These are phyloP conservation scores for Brachypodium distachyon DNA, from an alignment of 202 grass and related monocot genomes.

Conservation along the genomic window DNA sequence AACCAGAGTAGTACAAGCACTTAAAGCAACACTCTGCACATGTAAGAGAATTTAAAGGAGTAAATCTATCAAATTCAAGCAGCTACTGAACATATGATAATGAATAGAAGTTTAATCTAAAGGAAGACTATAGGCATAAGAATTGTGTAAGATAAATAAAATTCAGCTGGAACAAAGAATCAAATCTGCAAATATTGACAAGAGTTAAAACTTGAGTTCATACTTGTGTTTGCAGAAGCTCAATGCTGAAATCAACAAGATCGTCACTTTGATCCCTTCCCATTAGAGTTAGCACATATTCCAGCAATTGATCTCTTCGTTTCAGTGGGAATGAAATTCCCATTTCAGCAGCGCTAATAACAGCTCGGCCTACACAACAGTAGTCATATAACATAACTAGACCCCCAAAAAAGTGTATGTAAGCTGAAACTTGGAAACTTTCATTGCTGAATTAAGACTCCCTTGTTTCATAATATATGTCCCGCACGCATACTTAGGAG, in stretches of 20 bases:
- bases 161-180: constrained; percentile 6
- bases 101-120: neutral
- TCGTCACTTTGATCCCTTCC: constrained; percentile 91
- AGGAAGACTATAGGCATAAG: neutral
- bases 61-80: neutral
- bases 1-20: constrained; percentile 94
- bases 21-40: constrained; percentile 83
- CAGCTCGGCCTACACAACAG: constrained; percentile 66
- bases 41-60: neutral
- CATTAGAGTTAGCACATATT: constrained; percentile 95
- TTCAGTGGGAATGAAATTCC: constrained; percentile 95
- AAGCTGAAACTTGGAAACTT: constrained; percentile 12
- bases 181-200: constrained; percentile 1
- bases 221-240: constrained; percentile 94
- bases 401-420: neutral
- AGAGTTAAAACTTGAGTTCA: constrained; percentile 17
- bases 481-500: too few relatives aligned
- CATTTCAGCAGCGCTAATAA: constrained; percentile 84
- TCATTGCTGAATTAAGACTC: constrained; percentile 5
- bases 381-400: constrained; percentile 4
- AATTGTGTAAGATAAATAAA: constrained; percentile 3
- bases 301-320: constrained; percentile 88
- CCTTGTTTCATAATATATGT: too few relatives aligned
- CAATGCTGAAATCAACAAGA: constrained; percentile 78
- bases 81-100: neutral